Conservation (phyloP, 352 stramenopile species). For the Paralagenidium karlingii region DNA sequence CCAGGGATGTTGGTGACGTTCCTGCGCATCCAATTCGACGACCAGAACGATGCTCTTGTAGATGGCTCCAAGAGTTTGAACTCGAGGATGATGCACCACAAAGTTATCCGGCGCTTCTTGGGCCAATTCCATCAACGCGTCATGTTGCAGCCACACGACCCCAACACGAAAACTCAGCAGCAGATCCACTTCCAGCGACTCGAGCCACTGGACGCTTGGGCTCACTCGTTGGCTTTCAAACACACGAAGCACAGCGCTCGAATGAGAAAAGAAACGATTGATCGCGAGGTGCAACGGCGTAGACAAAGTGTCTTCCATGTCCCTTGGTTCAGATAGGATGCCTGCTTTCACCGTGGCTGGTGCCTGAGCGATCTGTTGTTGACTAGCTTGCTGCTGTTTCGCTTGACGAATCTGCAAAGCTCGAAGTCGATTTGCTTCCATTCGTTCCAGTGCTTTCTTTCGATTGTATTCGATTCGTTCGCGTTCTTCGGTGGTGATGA, state of each 20-base stretch:
- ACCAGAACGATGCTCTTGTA: not conserved
- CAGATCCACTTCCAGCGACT: slow-evolving; percentile 2
- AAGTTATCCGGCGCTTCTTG: not conserved
- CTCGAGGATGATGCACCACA: not conserved
- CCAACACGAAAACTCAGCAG: slow-evolving; percentile 9
- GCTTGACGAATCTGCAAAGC: slow-evolving; percentile 45
- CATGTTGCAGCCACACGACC: slow-evolving; percentile 5
- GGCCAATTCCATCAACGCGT: not conserved
- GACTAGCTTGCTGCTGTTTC: slow-evolving; percentile 1
- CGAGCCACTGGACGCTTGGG: not conserved
- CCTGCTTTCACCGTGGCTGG: not conserved
- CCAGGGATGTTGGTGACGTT: too few relatives aligned
- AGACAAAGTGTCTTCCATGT: too few relatives aligned
- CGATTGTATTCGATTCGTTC: not conserved
- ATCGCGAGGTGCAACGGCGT: too few relatives aligned
- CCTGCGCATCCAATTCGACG: not conserved
- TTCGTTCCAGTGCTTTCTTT: slow-evolving; percentile 12
- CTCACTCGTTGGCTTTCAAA: not conserved
- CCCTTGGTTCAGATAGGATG: too few relatives aligned
- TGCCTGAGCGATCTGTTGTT: not conserved
- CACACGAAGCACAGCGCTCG: not conserved
- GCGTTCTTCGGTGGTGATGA: not conserved
- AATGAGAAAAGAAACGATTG: too few relatives aligned
- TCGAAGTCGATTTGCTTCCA: slow-evolving; percentile 52
- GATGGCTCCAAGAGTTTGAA: not conserved